Percentiles rank a stretch among this genome's conserved stretches.
These are phyloP conservation scores for Sutorius eximius DNA, from an alignment of 1,284 basidiomycete genomes.

Conservation along the genomic window DNA sequence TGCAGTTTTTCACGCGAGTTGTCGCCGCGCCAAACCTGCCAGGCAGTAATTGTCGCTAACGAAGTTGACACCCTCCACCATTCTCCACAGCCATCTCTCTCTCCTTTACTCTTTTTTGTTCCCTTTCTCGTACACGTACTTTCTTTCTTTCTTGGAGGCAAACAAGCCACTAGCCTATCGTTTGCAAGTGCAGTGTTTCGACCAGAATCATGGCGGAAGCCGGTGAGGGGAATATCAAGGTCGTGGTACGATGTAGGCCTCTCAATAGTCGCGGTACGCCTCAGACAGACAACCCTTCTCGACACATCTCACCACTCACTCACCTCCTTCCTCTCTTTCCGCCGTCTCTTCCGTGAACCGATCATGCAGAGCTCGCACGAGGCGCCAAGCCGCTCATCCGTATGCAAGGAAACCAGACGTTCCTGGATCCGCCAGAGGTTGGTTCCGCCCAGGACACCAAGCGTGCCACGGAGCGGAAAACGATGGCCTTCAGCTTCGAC, in stretches of 20 bases:
- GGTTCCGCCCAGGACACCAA: constrained; percentile 70
- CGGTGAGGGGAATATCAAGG: constrained; percentile 90
- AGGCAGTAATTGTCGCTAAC: constrained; percentile 5
- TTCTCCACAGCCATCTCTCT: constrained; percentile 4
- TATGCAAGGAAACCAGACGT: constrained; percentile 90
- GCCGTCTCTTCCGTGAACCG: constrained; percentile 6
- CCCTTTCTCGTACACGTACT: constrained; percentile 6
- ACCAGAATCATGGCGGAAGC: constrained; percentile 48
- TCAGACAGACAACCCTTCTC: constrained; percentile 5
- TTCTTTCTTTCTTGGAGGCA: constrained; percentile 14
- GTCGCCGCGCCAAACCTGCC: constrained; percentile 19
- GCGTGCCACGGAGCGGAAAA: constrained; percentile 84
- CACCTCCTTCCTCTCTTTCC: constrained; percentile 3
- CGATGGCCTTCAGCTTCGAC: constrained; percentile 90
- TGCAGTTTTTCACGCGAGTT: constrained; percentile 24
- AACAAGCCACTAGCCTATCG: constrained; percentile 11
- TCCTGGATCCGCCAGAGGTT: constrained; percentile 84
- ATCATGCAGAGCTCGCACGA: constrained; percentile 74
- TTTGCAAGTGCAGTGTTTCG: constrained; percentile 13
- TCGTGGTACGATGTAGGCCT: constrained; percentile 94
- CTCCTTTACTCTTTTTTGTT: constrained; percentile 7
- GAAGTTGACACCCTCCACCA: neutral
- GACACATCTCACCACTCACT: constrained; percentile 6
- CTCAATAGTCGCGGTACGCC: constrained; percentile 86
- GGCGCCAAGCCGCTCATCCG: constrained; percentile 91